Base-by-base conservation (phyloP, 495 filamentous ascomycete species). In the Choiromyces venosus region DNA sequence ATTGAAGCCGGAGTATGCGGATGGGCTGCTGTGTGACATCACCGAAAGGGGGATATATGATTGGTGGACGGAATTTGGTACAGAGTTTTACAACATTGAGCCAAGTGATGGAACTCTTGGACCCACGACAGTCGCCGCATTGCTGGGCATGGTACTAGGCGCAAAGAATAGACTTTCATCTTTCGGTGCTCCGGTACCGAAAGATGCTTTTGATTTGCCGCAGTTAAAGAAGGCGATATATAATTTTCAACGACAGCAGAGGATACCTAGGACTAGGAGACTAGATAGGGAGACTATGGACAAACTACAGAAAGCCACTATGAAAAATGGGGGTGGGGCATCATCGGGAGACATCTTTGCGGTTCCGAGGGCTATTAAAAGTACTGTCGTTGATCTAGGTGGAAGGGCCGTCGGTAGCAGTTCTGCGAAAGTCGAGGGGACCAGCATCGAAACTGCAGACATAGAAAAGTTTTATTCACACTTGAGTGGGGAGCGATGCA, bases 41-140 rank as follows among this genome's bases (percentile, higher is more conserved):
- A 99, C 95, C 0, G 95, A 99, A 79, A 89, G 87, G 72, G 92
- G 93, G 4, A 89, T 99, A 78, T 90, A 89, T 75, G 92, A 97
- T 82, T 99, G 96, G 95, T 99, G 95, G 95, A 89, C 90, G 3
- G 93, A 97, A 76, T 90, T 97, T 64, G 95, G 96, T 5, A 91
- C 90, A 0, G 93, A 97, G 66, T 87, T 92, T 73, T 97, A 93
- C 83, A 96, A 92, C 71, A 85, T 92, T 33, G 96, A 98, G 82
- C 96, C 95, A 2, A 91, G 89, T 33, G 96, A 99, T 82, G 94
- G 93, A 18, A 91, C 93, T 38, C 83, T 99, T 9, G 95, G 95
- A 0, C 94, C 95, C 4, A 97, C 94, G 0, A 97, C 92, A 0
- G 93, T 98, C 19, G 90, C 93, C 36, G 96, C 92, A 4, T 83